Conservation (phyloP, 2,329 filamentous ascomycete species). For the Diplodia seriata region DNA sequence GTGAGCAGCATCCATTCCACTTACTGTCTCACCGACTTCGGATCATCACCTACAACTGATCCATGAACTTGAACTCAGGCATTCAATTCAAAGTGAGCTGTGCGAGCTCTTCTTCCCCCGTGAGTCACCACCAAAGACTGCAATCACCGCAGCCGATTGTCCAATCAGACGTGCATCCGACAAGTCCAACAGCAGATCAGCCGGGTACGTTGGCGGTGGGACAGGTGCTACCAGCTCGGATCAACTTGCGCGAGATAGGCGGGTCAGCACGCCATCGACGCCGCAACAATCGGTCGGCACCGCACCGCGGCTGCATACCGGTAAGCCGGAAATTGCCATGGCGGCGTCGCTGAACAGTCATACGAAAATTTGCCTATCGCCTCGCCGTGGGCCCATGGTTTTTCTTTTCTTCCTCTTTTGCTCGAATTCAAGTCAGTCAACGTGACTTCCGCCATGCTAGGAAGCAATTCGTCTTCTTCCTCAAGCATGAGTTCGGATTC, state of each 20-base stretch:
- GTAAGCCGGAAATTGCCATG: neutral
- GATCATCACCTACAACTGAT: no score
- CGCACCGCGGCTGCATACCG: neutral
- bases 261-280: slow-evolving; percentile 22
- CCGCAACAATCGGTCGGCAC: neutral
- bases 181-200: neutral
- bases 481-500: neutral
- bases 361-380: neutral
- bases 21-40: no score
- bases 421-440: neutral
- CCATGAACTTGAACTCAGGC: no score
- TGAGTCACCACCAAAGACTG: no score
- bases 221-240: neutral
- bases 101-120: no score
- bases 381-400: no score
- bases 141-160: no score
- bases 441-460: neutral
- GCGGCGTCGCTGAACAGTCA: neutral
- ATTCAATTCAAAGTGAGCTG: no score
- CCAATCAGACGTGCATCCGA: no score
- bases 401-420: no score
- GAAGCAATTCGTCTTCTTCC: neutral
- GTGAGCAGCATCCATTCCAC: no score
- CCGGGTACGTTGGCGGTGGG: neutral
- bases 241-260: neutral